Percentiles rank a stretch among this genome's conserved stretches.
phyloP scores from a whole-genome alignment of 78 protist genomes.

The Protostelium mycophagum region DNA sequence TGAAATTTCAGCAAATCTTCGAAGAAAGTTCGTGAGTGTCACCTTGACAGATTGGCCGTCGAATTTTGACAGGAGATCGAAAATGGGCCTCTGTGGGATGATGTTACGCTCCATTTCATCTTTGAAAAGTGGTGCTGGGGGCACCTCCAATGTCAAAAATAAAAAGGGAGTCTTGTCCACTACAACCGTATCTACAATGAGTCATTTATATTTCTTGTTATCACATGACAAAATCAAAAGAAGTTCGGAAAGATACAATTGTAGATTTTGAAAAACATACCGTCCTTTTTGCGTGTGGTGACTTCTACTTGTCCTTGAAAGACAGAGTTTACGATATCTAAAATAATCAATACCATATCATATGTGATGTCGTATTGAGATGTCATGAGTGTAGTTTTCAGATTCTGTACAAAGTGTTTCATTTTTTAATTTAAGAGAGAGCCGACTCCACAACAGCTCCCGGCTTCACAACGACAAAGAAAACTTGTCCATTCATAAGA shows the following conservation, averaged over 20 bases:
- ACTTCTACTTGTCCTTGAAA: conserved; percentile 70
- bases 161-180: conserved; percentile 13
- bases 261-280: background rate
- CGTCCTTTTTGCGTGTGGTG: background rate
- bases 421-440: too few relatives aligned
- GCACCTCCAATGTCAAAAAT: conserved; percentile 85
- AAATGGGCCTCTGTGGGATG: conserved; percentile 64
- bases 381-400: too few relatives aligned
- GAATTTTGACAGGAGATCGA: conserved; percentile 68
- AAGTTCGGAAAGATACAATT: too few relatives aligned
- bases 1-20: background rate
- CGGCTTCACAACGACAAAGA: too few relatives aligned
- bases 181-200: background rate
- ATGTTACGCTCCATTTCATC: conserved; percentile 55
- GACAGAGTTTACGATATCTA: conserved; percentile 40
- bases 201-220: too few relatives aligned
- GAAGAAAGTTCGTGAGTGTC: background rate
- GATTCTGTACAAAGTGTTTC: too few relatives aligned
- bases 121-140: conserved; percentile 85
- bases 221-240: background rate
- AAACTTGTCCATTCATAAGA: too few relatives aligned
- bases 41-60: conserved; percentile 47
- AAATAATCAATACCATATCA: conserved; percentile 8
- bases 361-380: too few relatives aligned
- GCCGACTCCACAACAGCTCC: too few relatives aligned